These are phyloP conservation scores for Daldinia decipiens DNA, from an alignment of 495 filamentous ascomycete genomes.

Conservation along the genomic window DNA sequence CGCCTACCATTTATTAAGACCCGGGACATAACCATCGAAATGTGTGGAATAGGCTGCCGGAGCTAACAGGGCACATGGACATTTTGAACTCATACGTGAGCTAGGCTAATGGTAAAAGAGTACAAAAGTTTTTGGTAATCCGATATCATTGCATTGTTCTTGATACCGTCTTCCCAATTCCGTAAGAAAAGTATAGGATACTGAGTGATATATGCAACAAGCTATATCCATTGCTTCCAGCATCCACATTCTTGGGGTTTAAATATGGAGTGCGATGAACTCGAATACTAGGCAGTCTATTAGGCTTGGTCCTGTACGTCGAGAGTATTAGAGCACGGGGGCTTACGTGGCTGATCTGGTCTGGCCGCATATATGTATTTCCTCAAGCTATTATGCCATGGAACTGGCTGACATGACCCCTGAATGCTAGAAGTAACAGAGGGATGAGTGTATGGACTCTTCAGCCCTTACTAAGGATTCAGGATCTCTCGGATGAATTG, in stretches of 20 bases:
- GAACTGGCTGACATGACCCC: neutral
- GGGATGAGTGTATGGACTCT: neutral
- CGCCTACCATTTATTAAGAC: conserved; percentile 45
- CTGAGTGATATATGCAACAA: neutral
- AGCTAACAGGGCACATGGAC: conserved; percentile 25
- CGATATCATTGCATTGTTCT: neutral
- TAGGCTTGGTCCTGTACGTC: neutral
- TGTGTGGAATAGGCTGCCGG: conserved; percentile 45
- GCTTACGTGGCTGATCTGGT: neutral
- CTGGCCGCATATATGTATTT: neutral
- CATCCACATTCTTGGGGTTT: neutral
- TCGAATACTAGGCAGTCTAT: neutral
- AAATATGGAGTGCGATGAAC: neutral
- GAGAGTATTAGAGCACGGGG: neutral
- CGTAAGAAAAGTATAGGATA: neutral
- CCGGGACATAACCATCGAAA: conserved; percentile 42
- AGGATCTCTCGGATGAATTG: conserved; percentile 53
- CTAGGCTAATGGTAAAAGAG: neutral
- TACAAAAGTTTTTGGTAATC: neutral
- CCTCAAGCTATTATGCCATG: neutral
- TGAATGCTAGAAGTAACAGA: neutral
- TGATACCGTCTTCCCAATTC: neutral
- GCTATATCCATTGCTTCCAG: neutral
- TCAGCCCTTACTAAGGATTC: conserved; percentile 9
- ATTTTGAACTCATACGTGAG: neutral